Evolutionary conservation across 2,329 filamentous ascomycete genomes (phyloP), one percentile per base, ranked within the genome.

Genomic region (Colletotrichum simmondsii): DNA sequence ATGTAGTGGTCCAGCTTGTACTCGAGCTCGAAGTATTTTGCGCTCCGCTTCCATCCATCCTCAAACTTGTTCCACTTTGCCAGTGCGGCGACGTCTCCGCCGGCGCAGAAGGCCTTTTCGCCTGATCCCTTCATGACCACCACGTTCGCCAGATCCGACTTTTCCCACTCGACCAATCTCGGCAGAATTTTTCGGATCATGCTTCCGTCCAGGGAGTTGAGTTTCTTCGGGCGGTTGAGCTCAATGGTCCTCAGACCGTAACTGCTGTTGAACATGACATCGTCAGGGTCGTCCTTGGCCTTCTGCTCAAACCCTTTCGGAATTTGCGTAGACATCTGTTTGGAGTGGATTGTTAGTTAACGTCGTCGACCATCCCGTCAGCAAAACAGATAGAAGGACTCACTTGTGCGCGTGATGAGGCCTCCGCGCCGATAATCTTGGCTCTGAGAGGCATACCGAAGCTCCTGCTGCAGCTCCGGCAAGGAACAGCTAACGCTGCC

Each of bases 1-100:
- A 99, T 98, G 77, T 96, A 88, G 84, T 99, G 97, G 82, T 99
- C 94, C 75, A 99, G 92, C 85, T 94, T 93, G 88, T 98, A 99
- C 92, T 99, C 97, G 70, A 97, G 92, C 14, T 87, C 94, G 81
- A 99, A 99, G 87, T 97, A 99, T 64, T 95, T 92, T 60, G 90
- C 86, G 32, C 95, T 97, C 78, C 88, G 88, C 79, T 92, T 86
- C 85, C 94, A 92, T 37, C 95, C 95, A 76, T 92, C 87, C 4
- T 83, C 78, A 1, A 90, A 79, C 80, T 89, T 84, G 82, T 97
- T 98, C 82, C 91, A 89, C 75, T 89, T 76, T 49, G 95, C 96
- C 74, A 99, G 91, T 56, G 89, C 91, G 22, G 90, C 89, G 53
- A 99, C 95, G 82, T 99, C 97, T 72, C 97, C 97, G 77, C 97